phyloP scores from a whole-genome alignment of 1,139 yeast genomes.

The Scheffersomyces segobiensis region DNA sequence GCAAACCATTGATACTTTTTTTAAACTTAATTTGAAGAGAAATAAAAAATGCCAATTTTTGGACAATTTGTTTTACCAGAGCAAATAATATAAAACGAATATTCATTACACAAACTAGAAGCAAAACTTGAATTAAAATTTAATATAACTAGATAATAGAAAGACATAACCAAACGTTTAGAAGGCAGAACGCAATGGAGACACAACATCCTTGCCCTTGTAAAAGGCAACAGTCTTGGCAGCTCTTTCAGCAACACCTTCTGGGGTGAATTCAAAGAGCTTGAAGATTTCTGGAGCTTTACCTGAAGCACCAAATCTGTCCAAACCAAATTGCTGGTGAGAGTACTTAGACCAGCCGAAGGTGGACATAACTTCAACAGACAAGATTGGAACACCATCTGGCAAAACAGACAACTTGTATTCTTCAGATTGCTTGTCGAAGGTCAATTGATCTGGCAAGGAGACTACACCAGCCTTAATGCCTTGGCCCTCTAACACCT shows the following conservation, averaged over 20 bases:
- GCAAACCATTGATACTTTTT: too few species aligned
- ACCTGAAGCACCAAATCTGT: conserved; percentile 98
- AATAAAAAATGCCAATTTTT: neutral
- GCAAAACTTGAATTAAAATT: neutral
- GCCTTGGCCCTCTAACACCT: conserved; percentile 62
- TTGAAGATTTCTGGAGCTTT: conserved; percentile 83
- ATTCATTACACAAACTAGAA: neutral
- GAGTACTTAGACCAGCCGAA: conserved; percentile 95
- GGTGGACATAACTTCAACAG: conserved; percentile 92
- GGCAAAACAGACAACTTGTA: conserved; percentile 89
- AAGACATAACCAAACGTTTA: conserved; percentile 18
- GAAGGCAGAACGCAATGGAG: conserved; percentile 85
- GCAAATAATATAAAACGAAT: too few species aligned
- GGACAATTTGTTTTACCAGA: neutral
- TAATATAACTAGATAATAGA: neutral
- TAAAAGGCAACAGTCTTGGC: conserved; percentile 77
- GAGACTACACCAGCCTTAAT: conserved; percentile 83
- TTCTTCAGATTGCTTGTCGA: conserved; percentile 77
- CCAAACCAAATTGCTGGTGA: conserved; percentile 94
- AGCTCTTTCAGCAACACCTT: conserved; percentile 89
- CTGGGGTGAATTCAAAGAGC: conserved; percentile 88
- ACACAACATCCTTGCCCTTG: conserved; percentile 69
- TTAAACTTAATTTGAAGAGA: neutral
- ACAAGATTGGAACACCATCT: conserved; percentile 89
- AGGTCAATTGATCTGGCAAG: conserved; percentile 89